phyloP scores from a whole-genome alignment of 2,329 filamentous ascomycete genomes.

The Pleurostoma richardsiae region DNA sequence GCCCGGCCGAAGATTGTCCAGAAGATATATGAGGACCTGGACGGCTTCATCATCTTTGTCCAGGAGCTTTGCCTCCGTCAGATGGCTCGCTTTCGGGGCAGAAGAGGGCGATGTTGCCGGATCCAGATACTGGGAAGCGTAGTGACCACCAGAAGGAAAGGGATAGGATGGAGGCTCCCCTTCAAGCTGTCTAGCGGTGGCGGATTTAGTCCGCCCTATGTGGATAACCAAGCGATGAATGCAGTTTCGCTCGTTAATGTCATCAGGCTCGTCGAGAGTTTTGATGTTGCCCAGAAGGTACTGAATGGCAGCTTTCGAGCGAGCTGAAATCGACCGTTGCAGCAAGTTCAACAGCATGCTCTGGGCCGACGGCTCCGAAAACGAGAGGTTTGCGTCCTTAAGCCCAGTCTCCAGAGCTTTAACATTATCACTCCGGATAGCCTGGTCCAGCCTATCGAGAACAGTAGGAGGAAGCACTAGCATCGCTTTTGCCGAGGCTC shows the following conservation, averaged over 20 bases:
- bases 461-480: conserved; percentile 64
- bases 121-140: conserved; percentile 70
- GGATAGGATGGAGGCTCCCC: conserved; percentile 45
- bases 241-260: conserved; percentile 91
- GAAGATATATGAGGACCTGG: conserved; percentile 54
- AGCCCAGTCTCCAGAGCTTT: conserved; percentile 51
- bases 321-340: conserved; percentile 69
- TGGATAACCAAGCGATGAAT: conserved; percentile 89
- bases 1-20: conserved; percentile 62
- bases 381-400: conserved; percentile 48
- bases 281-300: conserved; percentile 64
- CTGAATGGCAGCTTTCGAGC: conserved; percentile 65
- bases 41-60: conserved; percentile 71
- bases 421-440: conserved; percentile 65
- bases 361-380: conserved; percentile 52
- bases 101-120: conserved; percentile 66
- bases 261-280: conserved; percentile 77
- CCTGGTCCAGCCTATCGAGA: conserved; percentile 67
- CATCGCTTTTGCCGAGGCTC: conserved; percentile 69
- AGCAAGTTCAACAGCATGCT: conserved; percentile 73
- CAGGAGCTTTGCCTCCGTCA: conserved; percentile 63
- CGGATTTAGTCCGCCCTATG: conserved; percentile 70
- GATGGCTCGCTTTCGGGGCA: conserved; percentile 55
- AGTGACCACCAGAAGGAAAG: conserved; percentile 42
- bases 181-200: conserved; percentile 34